Base-by-base conservation (phyloP, 2,329 filamentous ascomycete species). In the Penicillium thymicola region DNA sequence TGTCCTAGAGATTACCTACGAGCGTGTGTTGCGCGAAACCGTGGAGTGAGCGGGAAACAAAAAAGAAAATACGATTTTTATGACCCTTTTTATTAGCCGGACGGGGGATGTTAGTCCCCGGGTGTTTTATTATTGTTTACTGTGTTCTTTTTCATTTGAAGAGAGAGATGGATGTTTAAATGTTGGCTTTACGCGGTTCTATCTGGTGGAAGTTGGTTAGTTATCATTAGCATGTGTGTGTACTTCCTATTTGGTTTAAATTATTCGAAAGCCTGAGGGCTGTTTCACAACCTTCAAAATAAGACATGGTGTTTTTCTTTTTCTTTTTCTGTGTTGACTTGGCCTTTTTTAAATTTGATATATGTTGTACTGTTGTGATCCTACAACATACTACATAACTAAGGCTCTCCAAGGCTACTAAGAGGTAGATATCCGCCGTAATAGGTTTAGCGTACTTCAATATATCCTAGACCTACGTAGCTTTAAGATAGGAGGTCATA, bases 41-140 rank as follows among this genome's bases (percentile, higher is more conserved):
- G 58, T 63, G 61, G 59, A 58, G 55, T 59, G 59, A 59, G 51
- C 52, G 52, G 58, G 47, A 61, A 61, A 56, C 55, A 59, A 65
- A 64, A 32, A 64, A 34, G 62, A 64, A 63, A 64, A 64, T 60
- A 66, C 59, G 64, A 66, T 62, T 66, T 25, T 60, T 52, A 64
- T 63, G 63, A 62, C 55, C 46, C 57, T 57, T 55, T 56, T 53
- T 51, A 55, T 49, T 49, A 51, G 54, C 49, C 27, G 40, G 51
- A 41, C 23, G 47, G 52, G 52, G 53, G 56, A 52, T 57, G 45
- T 57, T 46, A 40, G 18, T 60, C 42, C 48, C 42, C 44, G 59
- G 58, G 42, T 44, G 36, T 54, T 64, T 59, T 50, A 37, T 45
- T 51, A 40, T 50, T 58, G 14, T 51, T 44, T 37, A 40, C 32